A percentile compares a stretch with the other conserved stretches of the same genome.
Conservation (phyloP, 129 eudicot genomes). For the Flaveria bidentis region DNA sequence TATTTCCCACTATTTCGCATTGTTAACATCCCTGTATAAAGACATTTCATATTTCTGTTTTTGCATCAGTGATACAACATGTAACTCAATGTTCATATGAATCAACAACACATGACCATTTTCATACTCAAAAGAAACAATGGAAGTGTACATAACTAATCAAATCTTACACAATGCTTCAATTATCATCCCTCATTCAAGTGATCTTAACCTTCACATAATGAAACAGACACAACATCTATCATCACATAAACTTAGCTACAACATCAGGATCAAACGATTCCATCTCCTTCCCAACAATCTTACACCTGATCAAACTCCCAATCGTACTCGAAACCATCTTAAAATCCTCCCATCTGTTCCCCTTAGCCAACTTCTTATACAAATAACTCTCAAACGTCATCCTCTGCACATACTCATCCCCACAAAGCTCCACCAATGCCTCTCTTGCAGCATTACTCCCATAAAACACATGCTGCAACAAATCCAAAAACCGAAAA, state of each 20-base stretch:
- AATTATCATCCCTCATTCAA: background rate
- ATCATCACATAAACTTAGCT: slow-evolving; percentile 22
- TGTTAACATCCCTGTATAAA: no score
- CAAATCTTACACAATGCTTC: background rate
- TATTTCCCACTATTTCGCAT: no score
- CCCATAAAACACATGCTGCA: slow-evolving; percentile 93
- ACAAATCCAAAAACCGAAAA: slow-evolving; percentile 72
- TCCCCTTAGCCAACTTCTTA: slow-evolving; percentile 82
- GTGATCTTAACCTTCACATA: background rate
- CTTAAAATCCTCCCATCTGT: slow-evolving; percentile 77
- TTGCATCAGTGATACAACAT: no score
- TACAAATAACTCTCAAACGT: slow-evolving; percentile 94
- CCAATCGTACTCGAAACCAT: slow-evolving; percentile 85
- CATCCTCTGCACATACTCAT: slow-evolving; percentile 95
- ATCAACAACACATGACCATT: background rate
- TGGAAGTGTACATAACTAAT: background rate
- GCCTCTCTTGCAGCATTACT: slow-evolving; percentile 96
- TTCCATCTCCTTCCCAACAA: slow-evolving; percentile 76
- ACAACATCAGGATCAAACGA: slow-evolving; percentile 28
- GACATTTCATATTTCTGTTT: no score
- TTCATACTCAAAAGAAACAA: background rate
- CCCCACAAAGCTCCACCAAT: slow-evolving; percentile 94
- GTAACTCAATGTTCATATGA: no score
- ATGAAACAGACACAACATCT: background rate
- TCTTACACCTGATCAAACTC: slow-evolving; percentile 82